phyloP scores from a whole-genome alignment of 179 eudicot genomes.

The Actinidia polygama region DNA sequence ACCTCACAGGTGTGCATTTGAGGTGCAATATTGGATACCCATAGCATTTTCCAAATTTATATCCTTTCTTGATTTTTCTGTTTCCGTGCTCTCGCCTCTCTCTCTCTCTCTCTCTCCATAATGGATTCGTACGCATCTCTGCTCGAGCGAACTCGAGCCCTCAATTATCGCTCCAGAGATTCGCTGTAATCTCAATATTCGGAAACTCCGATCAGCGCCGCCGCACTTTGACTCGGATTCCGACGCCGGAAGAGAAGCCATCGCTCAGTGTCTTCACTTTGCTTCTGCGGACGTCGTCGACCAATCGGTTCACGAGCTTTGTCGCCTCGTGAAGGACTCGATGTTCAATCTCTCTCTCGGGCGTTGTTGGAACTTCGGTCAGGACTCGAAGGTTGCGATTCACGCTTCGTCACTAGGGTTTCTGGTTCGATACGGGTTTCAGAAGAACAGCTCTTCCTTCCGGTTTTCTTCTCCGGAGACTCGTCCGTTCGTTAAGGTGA shows the following conservation, averaged over 20 bases:
- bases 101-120: background rate
- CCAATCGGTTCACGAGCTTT: conserved; percentile 80
- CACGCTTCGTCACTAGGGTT: conserved; percentile 70
- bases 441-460: conserved; percentile 20
- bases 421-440: conserved; percentile 68
- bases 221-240: conserved; percentile 40
- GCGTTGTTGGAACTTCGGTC: conserved; percentile 77
- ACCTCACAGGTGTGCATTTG: too few species aligned
- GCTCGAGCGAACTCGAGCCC: conserved; percentile 68
- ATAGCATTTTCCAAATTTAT: too few species aligned
- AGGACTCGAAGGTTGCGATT: conserved; percentile 64
- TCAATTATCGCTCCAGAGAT: conserved; percentile 84
- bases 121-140: conserved; percentile 73
- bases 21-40: too few species aligned
- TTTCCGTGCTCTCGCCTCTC: background rate
- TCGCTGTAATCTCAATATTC: conserved; percentile 83
- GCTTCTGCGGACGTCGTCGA: conserved; percentile 77
- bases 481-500: conserved; percentile 90
- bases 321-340: conserved; percentile 65
- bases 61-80: too few species aligned
- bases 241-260: conserved; percentile 48
- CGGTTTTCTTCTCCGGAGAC: conserved; percentile 40
- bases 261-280: conserved; percentile 69
- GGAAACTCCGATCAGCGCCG: conserved; percentile 60
- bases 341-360: conserved; percentile 40